Conservation (phyloP, 306 rosid genomes). For the Quercus glauca region DNA sequence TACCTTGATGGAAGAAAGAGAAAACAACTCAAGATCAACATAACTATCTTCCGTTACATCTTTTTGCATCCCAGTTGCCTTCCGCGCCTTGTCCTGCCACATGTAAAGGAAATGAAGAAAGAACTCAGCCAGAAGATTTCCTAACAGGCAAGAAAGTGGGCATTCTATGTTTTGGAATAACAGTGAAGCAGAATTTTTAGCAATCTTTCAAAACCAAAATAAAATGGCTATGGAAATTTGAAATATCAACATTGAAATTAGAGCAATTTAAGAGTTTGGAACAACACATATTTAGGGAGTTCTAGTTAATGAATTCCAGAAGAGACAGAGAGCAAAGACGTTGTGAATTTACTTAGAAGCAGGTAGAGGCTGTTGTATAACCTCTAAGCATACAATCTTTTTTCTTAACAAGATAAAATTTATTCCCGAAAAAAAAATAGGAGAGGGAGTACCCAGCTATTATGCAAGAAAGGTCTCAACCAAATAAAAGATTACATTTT, state of each 20-base stretch:
- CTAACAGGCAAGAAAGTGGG: neutral
- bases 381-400: neutral
- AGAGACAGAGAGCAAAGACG: neutral
- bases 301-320: neutral
- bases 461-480: neutral
- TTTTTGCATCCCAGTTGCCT: slow-evolving; percentile 83
- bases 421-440: neutral
- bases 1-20: slow-evolving; percentile 91
- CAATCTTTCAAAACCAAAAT: neutral
- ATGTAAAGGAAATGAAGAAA: slow-evolving; percentile 14
- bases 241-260: neutral
- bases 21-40: slow-evolving; percentile 69
- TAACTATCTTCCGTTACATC: slow-evolving; percentile 82
- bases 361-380: neutral
- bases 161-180: neutral
- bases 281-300: neutral
- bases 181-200: neutral
- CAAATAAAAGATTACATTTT: neutral
- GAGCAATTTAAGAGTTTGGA: neutral
- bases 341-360: neutral
- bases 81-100: slow-evolving; percentile 75
- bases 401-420: neutral
- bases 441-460: too few relatives aligned
- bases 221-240: neutral
- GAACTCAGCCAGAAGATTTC: slow-evolving; percentile 11